These are phyloP conservation scores for Schizochytrium sp. DNA, from an alignment of 108 stramenopile genomes.

Conservation along the genomic window DNA sequence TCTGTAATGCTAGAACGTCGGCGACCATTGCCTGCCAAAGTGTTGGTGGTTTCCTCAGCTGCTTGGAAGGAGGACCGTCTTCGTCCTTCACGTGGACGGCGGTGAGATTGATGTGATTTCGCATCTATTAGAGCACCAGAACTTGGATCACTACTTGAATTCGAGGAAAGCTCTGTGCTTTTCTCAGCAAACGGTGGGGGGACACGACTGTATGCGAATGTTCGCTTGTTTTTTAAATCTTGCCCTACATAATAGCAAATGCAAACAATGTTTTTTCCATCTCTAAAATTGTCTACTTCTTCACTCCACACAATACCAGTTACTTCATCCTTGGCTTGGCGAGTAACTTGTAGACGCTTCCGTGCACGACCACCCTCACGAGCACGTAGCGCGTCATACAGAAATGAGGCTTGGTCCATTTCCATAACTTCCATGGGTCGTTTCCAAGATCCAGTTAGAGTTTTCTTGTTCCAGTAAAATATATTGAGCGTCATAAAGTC, in stretches of 20 bases:
- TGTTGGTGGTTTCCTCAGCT: too few species aligned
- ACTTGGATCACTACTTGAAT: too few species aligned
- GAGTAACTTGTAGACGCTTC: constrained; percentile 26
- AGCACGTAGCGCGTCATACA: neutral
- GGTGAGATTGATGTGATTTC: too few species aligned
- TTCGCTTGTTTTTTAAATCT: neutral
- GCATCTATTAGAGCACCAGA: too few species aligned
- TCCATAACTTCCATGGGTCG: constrained; percentile 29
- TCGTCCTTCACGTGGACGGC: too few species aligned
- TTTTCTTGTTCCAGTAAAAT: constrained; percentile 35
- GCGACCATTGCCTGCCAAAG: too few species aligned
- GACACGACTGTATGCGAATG: neutral
- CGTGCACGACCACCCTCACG: constrained; percentile 32
- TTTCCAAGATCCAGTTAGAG: neutral
- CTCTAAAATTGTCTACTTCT: constrained; percentile 22
- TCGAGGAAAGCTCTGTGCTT: too few species aligned
- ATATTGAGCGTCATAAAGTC: neutral
- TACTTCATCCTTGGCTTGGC: neutral
- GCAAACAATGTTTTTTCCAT: neutral
- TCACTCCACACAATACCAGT: constrained; percentile 33
- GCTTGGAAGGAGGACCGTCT: too few species aligned
- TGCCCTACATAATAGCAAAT: constrained; percentile 17
- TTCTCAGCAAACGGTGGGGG: neutral
- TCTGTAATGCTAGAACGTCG: neutral
- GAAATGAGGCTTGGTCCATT: neutral